These are phyloP conservation scores for Fusarium neocosmosporiellum DNA, from an alignment of 2,329 filamentous ascomycete genomes.

Conservation along the genomic window DNA sequence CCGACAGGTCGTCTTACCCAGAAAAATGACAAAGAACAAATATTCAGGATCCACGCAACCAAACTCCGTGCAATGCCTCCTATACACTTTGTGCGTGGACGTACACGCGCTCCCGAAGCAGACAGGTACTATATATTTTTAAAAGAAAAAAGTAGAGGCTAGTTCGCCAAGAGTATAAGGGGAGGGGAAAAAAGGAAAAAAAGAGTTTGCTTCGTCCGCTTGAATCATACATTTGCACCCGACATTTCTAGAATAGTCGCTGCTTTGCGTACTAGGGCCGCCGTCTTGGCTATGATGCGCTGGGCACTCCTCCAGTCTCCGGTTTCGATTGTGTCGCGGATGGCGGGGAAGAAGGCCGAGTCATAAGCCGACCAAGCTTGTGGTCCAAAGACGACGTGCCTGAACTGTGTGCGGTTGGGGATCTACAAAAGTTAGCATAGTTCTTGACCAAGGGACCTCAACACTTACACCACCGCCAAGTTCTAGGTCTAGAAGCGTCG, in stretches of 20 bases:
- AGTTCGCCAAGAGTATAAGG: conserved; percentile 23
- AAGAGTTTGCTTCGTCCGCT: conserved; percentile 16
- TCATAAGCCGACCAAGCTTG: conserved; percentile 72
- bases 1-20: conserved; percentile 23
- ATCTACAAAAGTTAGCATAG: conserved; percentile 62
- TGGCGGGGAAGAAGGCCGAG: conserved; percentile 69
- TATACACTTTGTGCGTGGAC: conserved; percentile 39
- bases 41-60: conserved; percentile 38
- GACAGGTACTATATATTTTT: conserved; percentile 34
- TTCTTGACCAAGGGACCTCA: background rate
- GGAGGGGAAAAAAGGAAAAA: conserved; percentile 16
- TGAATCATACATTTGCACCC: conserved; percentile 34
- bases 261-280: conserved; percentile 73
- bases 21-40: conserved; percentile 26
- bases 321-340: conserved; percentile 80
- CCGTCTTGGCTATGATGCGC: conserved; percentile 76
- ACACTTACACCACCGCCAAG: conserved; percentile 77
- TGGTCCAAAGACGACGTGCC: conserved; percentile 90
- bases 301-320: conserved; percentile 78
- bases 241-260: conserved; percentile 51
- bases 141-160: conserved; percentile 30
- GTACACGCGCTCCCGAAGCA: conserved; percentile 29
- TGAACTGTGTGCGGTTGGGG: conserved; percentile 90
- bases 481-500: conserved; percentile 81
- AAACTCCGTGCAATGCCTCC: conserved; percentile 52